phyloP scores from a whole-genome alignment of 768 basidiomycete genomes.

The Terana coerulea region DNA sequence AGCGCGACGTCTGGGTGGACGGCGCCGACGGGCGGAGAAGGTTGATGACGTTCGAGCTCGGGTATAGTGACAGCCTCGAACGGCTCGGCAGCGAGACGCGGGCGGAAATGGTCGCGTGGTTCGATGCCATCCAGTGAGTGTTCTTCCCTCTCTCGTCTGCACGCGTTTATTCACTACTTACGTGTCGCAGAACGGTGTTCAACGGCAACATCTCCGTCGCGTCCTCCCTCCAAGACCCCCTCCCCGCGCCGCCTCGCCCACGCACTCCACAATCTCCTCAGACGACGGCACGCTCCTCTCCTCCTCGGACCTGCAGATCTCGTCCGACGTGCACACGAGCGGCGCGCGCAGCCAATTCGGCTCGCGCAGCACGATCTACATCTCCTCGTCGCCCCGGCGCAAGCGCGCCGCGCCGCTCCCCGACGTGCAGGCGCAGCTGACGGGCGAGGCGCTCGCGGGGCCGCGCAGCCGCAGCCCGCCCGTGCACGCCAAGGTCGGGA shows the following conservation, averaged over 20 bases:
- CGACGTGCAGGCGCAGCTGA: too few relatives aligned
- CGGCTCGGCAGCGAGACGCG: slow-evolving; percentile 4
- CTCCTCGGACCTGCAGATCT: not conserved
- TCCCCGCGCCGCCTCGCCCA: not conserved
- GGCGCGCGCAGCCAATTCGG: too few relatives aligned
- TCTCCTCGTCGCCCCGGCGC: slow-evolving; percentile 1
- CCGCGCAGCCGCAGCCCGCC: slow-evolving; percentile 1
- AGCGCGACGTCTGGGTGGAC: slow-evolving; percentile 1
- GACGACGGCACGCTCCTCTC: not conserved
- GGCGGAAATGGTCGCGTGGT: slow-evolving; percentile 11
- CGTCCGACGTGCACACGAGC: not conserved
- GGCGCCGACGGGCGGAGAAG: not conserved
- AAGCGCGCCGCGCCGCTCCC: too few relatives aligned
- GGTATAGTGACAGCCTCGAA: slow-evolving; percentile 11
- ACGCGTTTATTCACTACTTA: not conserved
- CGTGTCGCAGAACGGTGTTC: slow-evolving; percentile 5
- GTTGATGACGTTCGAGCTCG: slow-evolving; percentile 4
- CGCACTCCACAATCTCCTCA: not conserved
- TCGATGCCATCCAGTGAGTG: slow-evolving; percentile 11
- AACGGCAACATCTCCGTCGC: slow-evolving; percentile 9
- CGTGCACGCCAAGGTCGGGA: not conserved
- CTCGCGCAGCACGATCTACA: slow-evolving; percentile 1
- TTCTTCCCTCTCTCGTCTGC: not conserved
- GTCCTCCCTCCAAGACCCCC: not conserved
- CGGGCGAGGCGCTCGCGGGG: not conserved